A percentile compares a stretch with the other conserved stretches of the same genome.
Evolutionary conservation across 176 grass and related monocot species (phyloP).

Genomic region (Luzula sylvatica): DNA sequence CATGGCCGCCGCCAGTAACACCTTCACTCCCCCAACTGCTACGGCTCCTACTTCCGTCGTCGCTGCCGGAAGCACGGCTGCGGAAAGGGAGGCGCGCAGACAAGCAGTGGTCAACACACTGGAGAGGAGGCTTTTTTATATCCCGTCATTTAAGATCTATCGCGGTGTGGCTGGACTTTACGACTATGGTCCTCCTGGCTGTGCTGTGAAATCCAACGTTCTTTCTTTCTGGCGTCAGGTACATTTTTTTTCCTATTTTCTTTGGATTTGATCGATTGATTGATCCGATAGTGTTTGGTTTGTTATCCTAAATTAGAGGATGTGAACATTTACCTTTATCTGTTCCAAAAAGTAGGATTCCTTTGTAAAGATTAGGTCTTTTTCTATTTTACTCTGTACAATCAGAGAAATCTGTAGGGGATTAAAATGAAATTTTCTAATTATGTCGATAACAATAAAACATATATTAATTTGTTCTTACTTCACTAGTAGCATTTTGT

Average conservation of each 20-base stretch:
- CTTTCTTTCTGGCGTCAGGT: conserved; percentile 80
- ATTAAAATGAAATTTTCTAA: no score
- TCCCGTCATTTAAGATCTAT: conserved; percentile 78
- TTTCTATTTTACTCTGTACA: no score
- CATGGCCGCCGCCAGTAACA: conserved; percentile 7
- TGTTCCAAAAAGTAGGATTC: neutral
- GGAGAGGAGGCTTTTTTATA: conserved; percentile 68
- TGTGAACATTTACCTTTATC: neutral
- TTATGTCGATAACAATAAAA: no score
- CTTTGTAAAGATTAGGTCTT: neutral
- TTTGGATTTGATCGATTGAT: no score
- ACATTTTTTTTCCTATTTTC: no score
- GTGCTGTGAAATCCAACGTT: conserved; percentile 70
- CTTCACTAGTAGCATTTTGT: conserved; percentile 55
- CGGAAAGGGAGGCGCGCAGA: conserved; percentile 47
- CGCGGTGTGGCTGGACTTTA: conserved; percentile 78
- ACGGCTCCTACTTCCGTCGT: no score
- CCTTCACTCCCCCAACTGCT: no score
- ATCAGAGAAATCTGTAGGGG: no score
- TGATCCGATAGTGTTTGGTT: no score
- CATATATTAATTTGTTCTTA: neutral
- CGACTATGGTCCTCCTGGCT: conserved; percentile 69
- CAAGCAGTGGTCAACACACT: conserved; percentile 77
- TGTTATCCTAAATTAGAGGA: no score
- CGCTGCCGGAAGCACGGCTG: conserved; percentile 19